These are phyloP conservation scores for Neonectria coccinea DNA, from an alignment of 2,329 filamentous ascomycete genomes.

Conservation along the genomic window DNA sequence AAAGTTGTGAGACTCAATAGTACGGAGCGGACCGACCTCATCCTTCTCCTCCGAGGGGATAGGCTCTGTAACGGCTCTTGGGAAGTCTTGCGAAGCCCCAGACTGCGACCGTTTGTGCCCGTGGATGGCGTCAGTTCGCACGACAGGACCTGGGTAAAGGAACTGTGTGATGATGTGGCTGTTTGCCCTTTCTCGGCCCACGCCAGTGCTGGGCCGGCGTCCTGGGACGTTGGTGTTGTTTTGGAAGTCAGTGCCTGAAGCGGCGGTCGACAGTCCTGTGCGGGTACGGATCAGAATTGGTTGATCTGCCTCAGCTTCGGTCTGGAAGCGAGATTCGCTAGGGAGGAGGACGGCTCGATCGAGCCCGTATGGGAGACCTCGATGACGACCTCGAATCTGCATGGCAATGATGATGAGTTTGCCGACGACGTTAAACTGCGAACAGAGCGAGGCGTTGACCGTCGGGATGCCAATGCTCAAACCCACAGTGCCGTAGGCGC, in stretches of 20 bases:
- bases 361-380: constrained; percentile 75
- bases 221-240: constrained; percentile 42
- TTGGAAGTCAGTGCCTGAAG: constrained; percentile 45
- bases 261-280: constrained; percentile 50
- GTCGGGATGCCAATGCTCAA: constrained; percentile 84
- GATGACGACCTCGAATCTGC: constrained; percentile 76
- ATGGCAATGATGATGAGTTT: constrained; percentile 77
- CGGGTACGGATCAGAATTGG: constrained; percentile 52
- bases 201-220: constrained; percentile 54
- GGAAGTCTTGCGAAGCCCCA: constrained; percentile 38
- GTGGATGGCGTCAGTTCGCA: constrained; percentile 48
- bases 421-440: constrained; percentile 80
- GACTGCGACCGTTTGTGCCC: constrained; percentile 47
- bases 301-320: constrained; percentile 63
- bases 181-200: constrained; percentile 52
- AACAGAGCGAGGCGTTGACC: constrained; percentile 83
- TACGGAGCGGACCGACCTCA: constrained; percentile 43
- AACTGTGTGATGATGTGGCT: constrained; percentile 60
- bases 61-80: constrained; percentile 45
- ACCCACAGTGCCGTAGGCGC: constrained; percentile 94
- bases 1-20: constrained; percentile 40
- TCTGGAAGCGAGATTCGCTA: constrained; percentile 66
- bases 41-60: constrained; percentile 44
- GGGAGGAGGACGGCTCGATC: constrained; percentile 71
- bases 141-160: constrained; percentile 61